Evolutionary conservation across 2,329 filamentous ascomycete genomes (phyloP), one percentile per base, ranked within the genome.

Genomic region (Volutella citrinella): DNA sequence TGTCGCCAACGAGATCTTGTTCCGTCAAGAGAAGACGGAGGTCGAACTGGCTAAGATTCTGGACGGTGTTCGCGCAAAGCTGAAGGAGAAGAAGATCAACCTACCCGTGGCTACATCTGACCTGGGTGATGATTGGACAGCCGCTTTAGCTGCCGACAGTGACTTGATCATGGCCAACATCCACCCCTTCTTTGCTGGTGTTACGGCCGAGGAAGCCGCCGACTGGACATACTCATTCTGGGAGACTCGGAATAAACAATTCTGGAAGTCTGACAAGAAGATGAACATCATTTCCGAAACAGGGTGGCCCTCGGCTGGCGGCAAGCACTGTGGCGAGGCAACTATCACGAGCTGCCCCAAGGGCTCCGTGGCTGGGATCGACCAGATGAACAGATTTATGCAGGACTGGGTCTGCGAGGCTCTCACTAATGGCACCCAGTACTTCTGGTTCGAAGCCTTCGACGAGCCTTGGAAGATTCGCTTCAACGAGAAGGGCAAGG

Each of bases 391-490:
- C 56, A 71, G 69, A n/a, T 89, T 96, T 52, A 82, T 97, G 78
- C 69, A 80, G 3, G 78, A 80, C 45, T 97, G 87, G 83, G 80
- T 97, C 0, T 97, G 91, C 60, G 72, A 79, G 32, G 81, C 85
- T 10, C 64, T 96, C 43, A 68, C 68, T 16, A 95, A 95, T 53
- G 84, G 82, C 27, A 96, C 89, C 3, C 81, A 94, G 48, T 97
- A 95, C 60, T 96, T 96, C 57, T 97, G 91, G 91, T 96, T 97
- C 59, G 87, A 90, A 57, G 88, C 89, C 9, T 97, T 96, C 58
- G 91, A 97, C 57, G 91, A 97, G 70, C 89, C 89, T 4, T 97
- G 91, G 91, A 96, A 97, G 68, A 69, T 84, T 35, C 55, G 62
- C 13, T 95, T 81, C 65, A 84, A 96, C 59, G 69, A 68, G 6